phyloP scores from a whole-genome alignment of 495 filamentous ascomycete genomes.

The Amphirosellinia nigrospora region DNA sequence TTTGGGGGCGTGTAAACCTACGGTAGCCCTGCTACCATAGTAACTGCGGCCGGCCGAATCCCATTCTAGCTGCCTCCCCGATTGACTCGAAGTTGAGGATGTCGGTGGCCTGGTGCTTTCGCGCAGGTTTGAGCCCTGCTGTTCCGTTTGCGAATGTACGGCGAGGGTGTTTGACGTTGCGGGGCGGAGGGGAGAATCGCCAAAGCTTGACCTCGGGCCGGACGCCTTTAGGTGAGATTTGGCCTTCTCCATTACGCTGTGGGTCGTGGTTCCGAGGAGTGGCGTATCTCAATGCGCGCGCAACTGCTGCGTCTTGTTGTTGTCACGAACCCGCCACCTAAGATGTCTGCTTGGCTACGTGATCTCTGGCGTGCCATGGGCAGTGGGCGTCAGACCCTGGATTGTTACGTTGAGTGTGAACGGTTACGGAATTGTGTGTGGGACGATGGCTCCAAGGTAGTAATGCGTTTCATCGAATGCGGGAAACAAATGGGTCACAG shows the following conservation, averaged over 20 bases:
- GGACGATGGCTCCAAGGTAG: background rate
- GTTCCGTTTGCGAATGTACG: slow-evolving; percentile 8
- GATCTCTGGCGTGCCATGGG: background rate
- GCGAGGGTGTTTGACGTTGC: slow-evolving; percentile 4
- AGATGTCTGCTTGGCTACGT: background rate
- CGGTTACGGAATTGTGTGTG: background rate
- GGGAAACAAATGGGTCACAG: slow-evolving; percentile 7
- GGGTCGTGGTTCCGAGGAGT: background rate
- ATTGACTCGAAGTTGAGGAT: slow-evolving; percentile 20
- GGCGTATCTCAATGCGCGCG: slow-evolving; percentile 1
- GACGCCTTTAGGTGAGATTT: background rate
- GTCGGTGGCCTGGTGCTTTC: slow-evolving; percentile 10
- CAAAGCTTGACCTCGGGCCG: background rate
- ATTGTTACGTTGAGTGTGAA: background rate
- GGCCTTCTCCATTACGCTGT: background rate
- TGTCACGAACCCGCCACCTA: background rate
- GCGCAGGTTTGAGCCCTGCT: background rate
- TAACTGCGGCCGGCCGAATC: slow-evolving; percentile 1
- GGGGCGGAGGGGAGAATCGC: slow-evolving; percentile 5
- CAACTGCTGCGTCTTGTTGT: background rate
- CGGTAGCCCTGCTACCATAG: slow-evolving; percentile 15
- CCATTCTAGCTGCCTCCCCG: slow-evolving; percentile 1
- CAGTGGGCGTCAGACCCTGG: background rate
- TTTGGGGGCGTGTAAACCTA: background rate
- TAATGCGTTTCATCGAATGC: background rate